Conservation (phyloP, 2,329 filamentous ascomycete species). For the Canariomyces notabilis region DNA sequence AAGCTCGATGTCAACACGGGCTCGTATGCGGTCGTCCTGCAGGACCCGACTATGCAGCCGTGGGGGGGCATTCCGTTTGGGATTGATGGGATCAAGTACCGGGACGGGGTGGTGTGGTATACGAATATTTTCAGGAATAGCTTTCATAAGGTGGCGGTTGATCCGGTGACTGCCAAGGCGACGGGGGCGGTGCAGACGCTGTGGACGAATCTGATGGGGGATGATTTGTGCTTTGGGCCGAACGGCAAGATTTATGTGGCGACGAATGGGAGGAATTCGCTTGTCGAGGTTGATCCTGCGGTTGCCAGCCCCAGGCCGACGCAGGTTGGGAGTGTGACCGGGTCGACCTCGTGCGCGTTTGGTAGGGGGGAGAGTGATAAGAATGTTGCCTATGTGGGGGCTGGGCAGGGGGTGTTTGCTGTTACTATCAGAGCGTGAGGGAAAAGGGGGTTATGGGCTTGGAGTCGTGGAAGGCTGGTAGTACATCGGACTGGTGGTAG, state of each 20-base stretch:
- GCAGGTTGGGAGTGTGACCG: constrained; percentile 27
- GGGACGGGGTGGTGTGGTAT: constrained; percentile 30
- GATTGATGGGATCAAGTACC: constrained; percentile 32
- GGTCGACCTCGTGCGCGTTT: constrained; percentile 29
- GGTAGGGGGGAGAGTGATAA: constrained; percentile 28
- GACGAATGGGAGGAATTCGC: constrained; percentile 28
- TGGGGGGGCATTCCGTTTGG: constrained; percentile 30
- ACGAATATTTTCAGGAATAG: constrained; percentile 34
- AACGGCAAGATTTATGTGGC: constrained; percentile 31
- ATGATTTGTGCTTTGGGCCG: constrained; percentile 31
- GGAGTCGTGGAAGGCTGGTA: no score
- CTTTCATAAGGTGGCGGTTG: constrained; percentile 31
- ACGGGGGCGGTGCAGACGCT: constrained; percentile 26
- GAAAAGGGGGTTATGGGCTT: no score
- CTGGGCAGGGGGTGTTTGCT: constrained; percentile 27
- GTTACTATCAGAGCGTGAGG: constrained; percentile 20
- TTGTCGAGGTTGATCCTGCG: constrained; percentile 30
- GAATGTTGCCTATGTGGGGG: constrained; percentile 29
- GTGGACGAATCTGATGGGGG: constrained; percentile 32
- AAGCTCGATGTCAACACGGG: constrained; percentile 27
- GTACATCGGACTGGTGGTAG: no score
- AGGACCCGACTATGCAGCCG: constrained; percentile 30
- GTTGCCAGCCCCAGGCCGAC: constrained; percentile 24
- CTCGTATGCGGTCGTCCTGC: constrained; percentile 23
- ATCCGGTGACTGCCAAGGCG: constrained; percentile 26